Percentiles rank a stretch among this genome's conserved stretches.
phyloP scores from a whole-genome alignment of 257 asterid genomes.

The Voacanga thouarsii region DNA sequence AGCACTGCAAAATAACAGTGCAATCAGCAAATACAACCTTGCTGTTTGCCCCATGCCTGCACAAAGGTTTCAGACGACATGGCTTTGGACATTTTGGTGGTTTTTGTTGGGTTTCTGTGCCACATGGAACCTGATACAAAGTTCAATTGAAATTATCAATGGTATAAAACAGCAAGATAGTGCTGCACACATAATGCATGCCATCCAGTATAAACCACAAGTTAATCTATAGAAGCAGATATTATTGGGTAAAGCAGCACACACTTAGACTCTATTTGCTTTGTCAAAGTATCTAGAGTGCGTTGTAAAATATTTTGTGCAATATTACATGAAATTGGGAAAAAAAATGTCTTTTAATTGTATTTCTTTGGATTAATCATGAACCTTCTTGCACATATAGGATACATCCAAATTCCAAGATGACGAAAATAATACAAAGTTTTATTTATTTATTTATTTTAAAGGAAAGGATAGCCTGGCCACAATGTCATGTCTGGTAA shows the following conservation, averaged over 20 bases:
- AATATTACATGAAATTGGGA: not conserved
- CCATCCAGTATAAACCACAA: not conserved
- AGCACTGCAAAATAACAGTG: not conserved
- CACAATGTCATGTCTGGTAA: not conserved
- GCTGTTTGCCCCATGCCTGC: conserved; percentile 58
- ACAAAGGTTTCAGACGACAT: conserved; percentile 62
- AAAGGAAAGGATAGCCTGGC: not conserved
- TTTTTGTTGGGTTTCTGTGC: conserved; percentile 76
- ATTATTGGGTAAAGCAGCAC: not conserved
- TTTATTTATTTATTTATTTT: no score
- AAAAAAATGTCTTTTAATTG: not conserved
- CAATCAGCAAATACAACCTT: conserved; percentile 50
- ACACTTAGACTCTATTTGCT: not conserved
- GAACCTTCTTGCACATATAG: not conserved
- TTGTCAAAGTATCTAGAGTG: not conserved
- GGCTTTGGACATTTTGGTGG: conserved; percentile 85
- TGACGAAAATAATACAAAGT: not conserved
- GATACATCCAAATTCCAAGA: not conserved
- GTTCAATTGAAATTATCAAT: conserved; percentile 15
- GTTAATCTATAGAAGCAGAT: not conserved
- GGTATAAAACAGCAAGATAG: conserved; percentile 4
- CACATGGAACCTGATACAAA: conserved; percentile 87
- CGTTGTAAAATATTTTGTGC: not conserved
- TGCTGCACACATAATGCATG: not conserved
- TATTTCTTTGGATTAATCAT: not conserved